These are phyloP conservation scores for Lodderomyces theae DNA, from an alignment of 1,139 yeast species.

Conservation along the genomic window DNA sequence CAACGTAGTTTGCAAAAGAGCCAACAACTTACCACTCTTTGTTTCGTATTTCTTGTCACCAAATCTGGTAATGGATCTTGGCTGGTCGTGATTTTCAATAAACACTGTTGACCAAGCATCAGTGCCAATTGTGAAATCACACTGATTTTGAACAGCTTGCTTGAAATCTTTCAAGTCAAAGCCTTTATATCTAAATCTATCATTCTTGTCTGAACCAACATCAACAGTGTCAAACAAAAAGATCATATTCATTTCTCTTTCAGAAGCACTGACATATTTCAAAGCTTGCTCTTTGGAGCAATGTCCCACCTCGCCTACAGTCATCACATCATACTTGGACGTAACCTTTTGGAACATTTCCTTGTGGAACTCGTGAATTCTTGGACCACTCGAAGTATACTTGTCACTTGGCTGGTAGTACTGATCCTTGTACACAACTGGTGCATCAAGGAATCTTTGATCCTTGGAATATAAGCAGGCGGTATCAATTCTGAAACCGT, in stretches of 20 bases:
- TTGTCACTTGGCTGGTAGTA: slow-evolving; percentile 38
- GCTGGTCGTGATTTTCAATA: slow-evolving; percentile 59
- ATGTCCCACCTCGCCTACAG: slow-evolving; percentile 56
- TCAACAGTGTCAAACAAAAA: slow-evolving; percentile 49
- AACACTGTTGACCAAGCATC: slow-evolving; percentile 63
- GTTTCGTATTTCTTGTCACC: slow-evolving; percentile 35
- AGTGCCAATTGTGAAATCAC: slow-evolving; percentile 42
- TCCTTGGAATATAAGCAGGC: slow-evolving; percentile 53
- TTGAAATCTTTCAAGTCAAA: slow-evolving; percentile 44
- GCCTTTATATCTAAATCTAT: slow-evolving; percentile 33
- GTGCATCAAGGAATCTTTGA: slow-evolving; percentile 48
- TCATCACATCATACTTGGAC: slow-evolving; percentile 50
- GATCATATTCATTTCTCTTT: slow-evolving; percentile 51
- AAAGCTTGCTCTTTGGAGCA: slow-evolving; percentile 42
- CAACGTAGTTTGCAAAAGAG: slow-evolving; percentile 44
- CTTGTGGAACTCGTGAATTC: slow-evolving; percentile 56
- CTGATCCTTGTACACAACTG: slow-evolving; percentile 39
- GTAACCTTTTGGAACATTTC: slow-evolving; percentile 48
- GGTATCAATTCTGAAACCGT: slow-evolving; percentile 58
- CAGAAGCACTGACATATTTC: slow-evolving; percentile 48
- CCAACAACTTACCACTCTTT: slow-evolving; percentile 47
- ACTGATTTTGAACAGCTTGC: slow-evolving; percentile 33
- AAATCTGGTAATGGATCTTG: slow-evolving; percentile 52
- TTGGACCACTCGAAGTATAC: slow-evolving; percentile 44
- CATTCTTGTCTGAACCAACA: slow-evolving; percentile 36